phyloP scores from a whole-genome alignment of 2,329 filamentous ascomycete species.

The Neoscytalidium dimidiatum region DNA sequence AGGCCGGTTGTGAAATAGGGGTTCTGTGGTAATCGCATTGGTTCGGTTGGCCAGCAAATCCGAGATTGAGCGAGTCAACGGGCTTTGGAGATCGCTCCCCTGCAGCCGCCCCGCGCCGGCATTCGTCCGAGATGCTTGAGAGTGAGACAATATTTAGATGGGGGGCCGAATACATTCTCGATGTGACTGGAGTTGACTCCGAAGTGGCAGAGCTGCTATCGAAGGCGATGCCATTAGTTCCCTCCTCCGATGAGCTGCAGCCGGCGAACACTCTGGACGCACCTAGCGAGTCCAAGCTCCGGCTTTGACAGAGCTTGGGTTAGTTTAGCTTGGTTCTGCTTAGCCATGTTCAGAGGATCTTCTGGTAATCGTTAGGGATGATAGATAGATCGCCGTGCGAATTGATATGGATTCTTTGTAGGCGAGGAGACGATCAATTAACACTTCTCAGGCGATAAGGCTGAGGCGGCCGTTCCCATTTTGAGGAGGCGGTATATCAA shows the following conservation, averaged over 20 bases:
- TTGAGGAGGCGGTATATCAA: not conserved
- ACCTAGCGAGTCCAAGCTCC: too few species aligned
- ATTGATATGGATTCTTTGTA: not conserved
- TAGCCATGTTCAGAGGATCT: not conserved
- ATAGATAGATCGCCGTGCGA: not conserved
- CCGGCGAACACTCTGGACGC: too few species aligned
- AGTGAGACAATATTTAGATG: not conserved
- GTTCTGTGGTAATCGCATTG: slow-evolving; percentile 4
- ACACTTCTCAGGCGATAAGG: not conserved
- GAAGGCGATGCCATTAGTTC: not conserved
- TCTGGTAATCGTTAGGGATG: not conserved
- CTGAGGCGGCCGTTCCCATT: not conserved
- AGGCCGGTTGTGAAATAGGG: slow-evolving; percentile 1
- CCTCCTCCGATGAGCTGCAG: not conserved
- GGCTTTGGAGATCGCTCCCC: slow-evolving; percentile 9
- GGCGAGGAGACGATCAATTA: not conserved
- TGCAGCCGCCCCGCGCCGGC: not conserved
- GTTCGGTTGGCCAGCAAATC: slow-evolving; percentile 13
- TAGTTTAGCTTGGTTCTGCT: not conserved
- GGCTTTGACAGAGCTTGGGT: not conserved
- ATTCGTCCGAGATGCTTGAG: not conserved
- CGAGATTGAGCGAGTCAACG: slow-evolving; percentile 14
- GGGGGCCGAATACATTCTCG: not conserved
- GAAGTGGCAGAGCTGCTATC: not conserved
- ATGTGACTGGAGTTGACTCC: not conserved